Base-by-base conservation (phyloP, 2,329 filamentous ascomycete species). In the Alternaria dauci region DNA sequence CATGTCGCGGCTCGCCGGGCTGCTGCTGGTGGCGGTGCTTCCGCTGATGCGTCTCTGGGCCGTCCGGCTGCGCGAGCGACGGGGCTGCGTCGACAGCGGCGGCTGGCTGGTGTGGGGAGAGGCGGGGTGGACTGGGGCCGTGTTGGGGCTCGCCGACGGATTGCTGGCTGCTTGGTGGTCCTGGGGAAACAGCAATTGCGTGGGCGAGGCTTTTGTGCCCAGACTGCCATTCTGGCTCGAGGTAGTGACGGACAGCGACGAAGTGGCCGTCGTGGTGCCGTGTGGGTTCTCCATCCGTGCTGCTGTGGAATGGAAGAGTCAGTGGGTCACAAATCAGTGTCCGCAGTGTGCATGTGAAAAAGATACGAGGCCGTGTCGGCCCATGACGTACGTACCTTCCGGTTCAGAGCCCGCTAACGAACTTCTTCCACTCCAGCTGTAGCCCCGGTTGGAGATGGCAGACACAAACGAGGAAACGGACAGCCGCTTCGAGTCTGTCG, bases 11-110 rank as follows among this genome's bases (percentile, higher is more conserved):
- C 89, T 91, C 66, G 89, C 91, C 20, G 90, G 90, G 72, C 91
- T 95, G 75, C 90, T 95, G 79, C 91, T 95, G 39, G 89, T 87
- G n/a, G 85, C 89, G 39, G 91, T 94, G 78, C 92, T 95, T 25
- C 88, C 90, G 72, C 93, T 96, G 69, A 95, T 89, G 61, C 93
- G 86, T 63, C 93, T 85, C 76, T 92, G 91, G 86, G 84, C 73
- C n/a, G 77, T 80, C 16, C 78, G 72, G 61, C 78, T 80, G 55
- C 79, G 72, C 8, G 79, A 80, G 57, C 76, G 74, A 46, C 71
- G 72, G 26, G 66, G 65, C 23, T 63, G 63, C 20, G 62, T 62
- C 23, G 62, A 63, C 1, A 66, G 57, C 16, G 67, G 57, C 28
- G 61, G 66, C 25, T 68, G 67, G 20, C 55, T 61, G 3, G 61